These are phyloP conservation scores for Penicillium frequentans DNA, from an alignment of 2,329 filamentous ascomycete genomes.

Conservation along the genomic window DNA sequence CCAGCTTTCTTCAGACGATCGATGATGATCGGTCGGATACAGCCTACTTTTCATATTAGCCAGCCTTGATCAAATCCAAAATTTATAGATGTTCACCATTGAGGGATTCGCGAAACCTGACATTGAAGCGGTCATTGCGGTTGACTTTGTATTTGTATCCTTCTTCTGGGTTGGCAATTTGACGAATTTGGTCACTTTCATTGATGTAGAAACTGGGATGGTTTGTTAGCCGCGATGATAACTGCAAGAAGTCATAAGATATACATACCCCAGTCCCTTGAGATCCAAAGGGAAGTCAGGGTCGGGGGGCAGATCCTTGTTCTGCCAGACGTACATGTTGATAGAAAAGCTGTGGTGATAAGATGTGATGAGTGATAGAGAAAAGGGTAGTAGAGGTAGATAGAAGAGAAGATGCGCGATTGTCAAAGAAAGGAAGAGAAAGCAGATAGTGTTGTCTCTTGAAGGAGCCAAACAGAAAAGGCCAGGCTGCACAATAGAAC, in stretches of 20 bases:
- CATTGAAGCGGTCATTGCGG: slow-evolving; percentile 74
- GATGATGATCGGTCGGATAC: slow-evolving; percentile 61
- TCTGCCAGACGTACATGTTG: slow-evolving; percentile 74
- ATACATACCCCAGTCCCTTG: slow-evolving; percentile 67
- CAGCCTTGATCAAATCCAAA: neutral
- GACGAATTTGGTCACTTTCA: slow-evolving; percentile 70
- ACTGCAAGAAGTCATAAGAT: neutral
- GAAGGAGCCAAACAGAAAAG: neutral
- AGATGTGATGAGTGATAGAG: neutral
- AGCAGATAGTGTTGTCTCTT: neutral
- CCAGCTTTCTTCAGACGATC: slow-evolving; percentile 62
- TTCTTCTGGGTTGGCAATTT: slow-evolving; percentile 63
- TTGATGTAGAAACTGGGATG: slow-evolving; percentile 74
- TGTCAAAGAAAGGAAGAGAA: neutral
- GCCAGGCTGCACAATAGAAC: neutral
- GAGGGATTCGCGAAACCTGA: slow-evolving; percentile 71
- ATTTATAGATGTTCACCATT: slow-evolving; percentile 54
- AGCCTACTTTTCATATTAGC: slow-evolving; percentile 32
- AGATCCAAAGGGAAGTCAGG: slow-evolving; percentile 66
- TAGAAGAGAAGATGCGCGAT: neutral
- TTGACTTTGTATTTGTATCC: slow-evolving; percentile 75
- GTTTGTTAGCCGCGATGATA: neutral
- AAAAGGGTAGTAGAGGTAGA: neutral
- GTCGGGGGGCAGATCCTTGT: slow-evolving; percentile 69
- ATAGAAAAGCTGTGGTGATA: neutral